Evolutionary conservation across 331 rosid species (phyloP).

Genomic region (Acacia concinna): DNA sequence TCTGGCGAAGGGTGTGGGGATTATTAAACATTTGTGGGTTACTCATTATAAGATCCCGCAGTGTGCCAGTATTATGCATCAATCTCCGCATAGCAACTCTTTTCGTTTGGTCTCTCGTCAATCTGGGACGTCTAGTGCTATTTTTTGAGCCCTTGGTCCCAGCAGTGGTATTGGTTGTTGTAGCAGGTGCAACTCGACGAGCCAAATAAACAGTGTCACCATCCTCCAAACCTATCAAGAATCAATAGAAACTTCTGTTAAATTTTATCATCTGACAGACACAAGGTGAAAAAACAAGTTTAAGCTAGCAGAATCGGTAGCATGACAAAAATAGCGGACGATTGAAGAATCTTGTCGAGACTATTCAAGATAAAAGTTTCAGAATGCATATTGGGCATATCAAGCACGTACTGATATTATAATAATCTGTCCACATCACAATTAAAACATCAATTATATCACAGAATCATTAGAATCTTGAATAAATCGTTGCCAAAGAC

Average conservation of each 20-base stretch:
- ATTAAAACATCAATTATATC: not conserved
- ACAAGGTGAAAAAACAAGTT: not conserved
- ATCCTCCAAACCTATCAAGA: slow-evolving; percentile 42
- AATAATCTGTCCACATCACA: not conserved
- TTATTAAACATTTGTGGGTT: slow-evolving; percentile 82
- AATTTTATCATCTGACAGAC: not conserved
- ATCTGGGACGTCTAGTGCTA: not conserved
- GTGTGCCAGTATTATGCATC: slow-evolving; percentile 56
- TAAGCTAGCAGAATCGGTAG: not conserved
- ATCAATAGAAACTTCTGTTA: no score
- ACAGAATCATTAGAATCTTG: not conserved
- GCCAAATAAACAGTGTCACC: slow-evolving; percentile 63
- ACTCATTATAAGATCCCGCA: slow-evolving; percentile 65
- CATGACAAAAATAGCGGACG: not conserved
- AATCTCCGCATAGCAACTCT: slow-evolving; percentile 63
- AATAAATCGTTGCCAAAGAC: not conserved
- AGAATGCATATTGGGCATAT: not conserved
- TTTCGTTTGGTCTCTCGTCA: slow-evolving; percentile 66
- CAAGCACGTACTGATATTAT: not conserved
- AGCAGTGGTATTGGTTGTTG: slow-evolving; percentile 26
- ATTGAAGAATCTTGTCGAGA: no score
- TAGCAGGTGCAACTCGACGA: slow-evolving; percentile 43
- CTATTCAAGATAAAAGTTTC: no score
- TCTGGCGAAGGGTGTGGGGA: slow-evolving; percentile 71
- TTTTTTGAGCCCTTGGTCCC: slow-evolving; percentile 44